Base-by-base conservation (phyloP, 331 rosid genomes). In the Quercus phellos region DNA sequence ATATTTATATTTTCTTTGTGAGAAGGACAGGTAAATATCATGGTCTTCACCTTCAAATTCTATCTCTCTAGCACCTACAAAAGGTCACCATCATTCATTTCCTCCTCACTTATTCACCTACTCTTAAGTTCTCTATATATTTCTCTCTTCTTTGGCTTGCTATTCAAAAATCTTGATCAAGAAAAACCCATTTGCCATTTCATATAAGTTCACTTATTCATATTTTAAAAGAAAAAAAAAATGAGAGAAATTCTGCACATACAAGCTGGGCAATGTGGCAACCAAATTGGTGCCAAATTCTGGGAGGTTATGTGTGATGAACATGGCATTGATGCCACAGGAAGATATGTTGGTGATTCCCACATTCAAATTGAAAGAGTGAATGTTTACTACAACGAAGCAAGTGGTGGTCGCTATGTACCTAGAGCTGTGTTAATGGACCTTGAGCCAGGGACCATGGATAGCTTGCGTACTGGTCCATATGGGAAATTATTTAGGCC, bases 381-480 rank as follows among this genome's bases (percentile, higher is more conserved):
- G 68, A 90, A 89, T 29, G 97, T 92, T 5, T 92, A 92, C 82
- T 92, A 86, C 86, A 92, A 92, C 68, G 97, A 92, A 80, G 97
- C 96, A 22, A 92, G 83, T 51, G 97, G 96, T 0, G 94, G 97
- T 42, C 76, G 97, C 11, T 88, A 90, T 55, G 97, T 92, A 51
- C 97, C 97, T 1, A 79, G 97, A 80, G 97, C 97, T 53, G 96
- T 92, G 79, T 70, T 92, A 3, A 73, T 92, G 91, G 97, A 92
- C 80, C 97, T 92, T 51, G 97, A 92, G 76, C 97, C 97, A 4
- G 97, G 97, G 3, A 92, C 97, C 74, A 92, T 92, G 97, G 97
- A 92, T 79, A 90, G 96, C 84, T 77, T 92, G 68, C 86, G 96
- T 18, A 80, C 96, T 8, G 90, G 96, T 78, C 90, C 97, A 77